Conservation (phyloP, 768 basidiomycete genomes). For the Tulasnella sp. region DNA sequence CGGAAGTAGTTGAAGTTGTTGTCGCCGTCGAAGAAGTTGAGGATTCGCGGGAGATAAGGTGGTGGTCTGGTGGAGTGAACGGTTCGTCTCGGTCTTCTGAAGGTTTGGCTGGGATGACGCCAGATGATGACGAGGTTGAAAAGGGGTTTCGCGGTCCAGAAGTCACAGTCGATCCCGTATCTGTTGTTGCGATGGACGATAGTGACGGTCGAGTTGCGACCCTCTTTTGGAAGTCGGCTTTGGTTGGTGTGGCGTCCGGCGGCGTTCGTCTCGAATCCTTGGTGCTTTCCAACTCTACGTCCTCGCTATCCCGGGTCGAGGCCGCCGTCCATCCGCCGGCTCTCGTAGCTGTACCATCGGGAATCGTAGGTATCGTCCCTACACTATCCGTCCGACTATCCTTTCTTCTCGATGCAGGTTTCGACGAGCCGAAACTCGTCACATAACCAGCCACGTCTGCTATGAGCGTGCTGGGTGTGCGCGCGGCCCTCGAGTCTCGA, state of each 20-base stretch:
- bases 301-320: constrained; percentile 8
- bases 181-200: not conserved
- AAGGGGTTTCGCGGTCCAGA: constrained; percentile 8
- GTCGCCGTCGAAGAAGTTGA: not conserved
- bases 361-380: not conserved
- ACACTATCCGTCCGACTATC: not conserved
- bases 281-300: not conserved
- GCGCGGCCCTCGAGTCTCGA: constrained; percentile 42
- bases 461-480: constrained; percentile 1
- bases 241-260: constrained; percentile 5
- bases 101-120: not conserved
- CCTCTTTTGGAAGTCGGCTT: not conserved
- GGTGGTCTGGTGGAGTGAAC: not conserved
- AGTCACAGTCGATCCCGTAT: not conserved
- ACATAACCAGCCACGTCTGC: constrained; percentile 14
- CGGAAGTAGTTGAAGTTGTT: not conserved
- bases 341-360: not conserved
- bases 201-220: not conserved
- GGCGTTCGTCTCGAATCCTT: not conserved
- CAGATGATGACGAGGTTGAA: not conserved
- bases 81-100: not conserved
- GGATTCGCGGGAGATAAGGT: not conserved
- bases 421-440: not conserved
- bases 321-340: constrained; percentile 8
- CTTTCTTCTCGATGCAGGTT: not conserved